Evolutionary conservation across 1,284 basidiomycete genomes (phyloP).

Genomic region (Erythrobasidium hasegawianum): DNA sequence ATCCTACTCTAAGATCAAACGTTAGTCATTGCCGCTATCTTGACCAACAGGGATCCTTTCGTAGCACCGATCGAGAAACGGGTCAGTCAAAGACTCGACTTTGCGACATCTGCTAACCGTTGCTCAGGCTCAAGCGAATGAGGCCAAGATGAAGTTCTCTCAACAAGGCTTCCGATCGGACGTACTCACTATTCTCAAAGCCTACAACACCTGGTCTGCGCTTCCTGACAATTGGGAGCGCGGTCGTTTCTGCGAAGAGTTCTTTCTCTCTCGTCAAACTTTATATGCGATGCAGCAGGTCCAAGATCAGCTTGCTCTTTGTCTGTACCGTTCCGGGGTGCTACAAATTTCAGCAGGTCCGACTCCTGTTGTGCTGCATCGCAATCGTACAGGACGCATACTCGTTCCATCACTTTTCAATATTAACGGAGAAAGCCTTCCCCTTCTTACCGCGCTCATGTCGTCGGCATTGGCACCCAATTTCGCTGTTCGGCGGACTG

Average conservation of each 20-base stretch:
- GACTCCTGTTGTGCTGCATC: background rate
- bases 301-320: constrained; percentile 72
- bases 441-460: constrained; percentile 80
- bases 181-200: constrained; percentile 71
- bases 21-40: constrained; percentile 71
- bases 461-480: constrained; percentile 87
- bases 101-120: constrained; percentile 72
- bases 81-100: constrained; percentile 61
- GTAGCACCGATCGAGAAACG: constrained; percentile 73
- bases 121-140: constrained; percentile 57
- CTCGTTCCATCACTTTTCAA: constrained; percentile 66
- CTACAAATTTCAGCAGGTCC: constrained; percentile 44
- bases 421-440: constrained; percentile 67
- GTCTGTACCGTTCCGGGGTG: constrained; percentile 75
- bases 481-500: constrained; percentile 77
- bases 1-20: constrained; percentile 58
- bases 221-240: constrained; percentile 58
- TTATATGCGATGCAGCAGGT: constrained; percentile 79
- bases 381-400: constrained; percentile 23
- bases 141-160: constrained; percentile 75
- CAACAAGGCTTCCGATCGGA: constrained; percentile 74
- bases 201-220: constrained; percentile 76
- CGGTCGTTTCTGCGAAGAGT: constrained; percentile 74
- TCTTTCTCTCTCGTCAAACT: constrained; percentile 76
- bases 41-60: constrained; percentile 85